Evolutionary conservation across 768 basidiomycete species (phyloP), one percentile per base, ranked within the genome.

Genomic region (Clathrus columnatus): DNA sequence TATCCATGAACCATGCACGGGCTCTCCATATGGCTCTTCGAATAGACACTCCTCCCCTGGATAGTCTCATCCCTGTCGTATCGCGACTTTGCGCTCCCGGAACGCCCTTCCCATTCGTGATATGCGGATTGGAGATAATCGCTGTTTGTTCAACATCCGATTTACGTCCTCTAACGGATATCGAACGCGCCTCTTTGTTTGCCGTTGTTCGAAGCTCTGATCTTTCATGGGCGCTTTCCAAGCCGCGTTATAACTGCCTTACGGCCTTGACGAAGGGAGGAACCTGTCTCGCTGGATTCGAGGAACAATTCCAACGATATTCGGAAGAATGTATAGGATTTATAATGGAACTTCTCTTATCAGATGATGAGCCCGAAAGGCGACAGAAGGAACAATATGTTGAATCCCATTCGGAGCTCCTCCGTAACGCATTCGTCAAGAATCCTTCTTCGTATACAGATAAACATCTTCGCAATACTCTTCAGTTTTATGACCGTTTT

Each of bases 81-180:
- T 73, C 74, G 6, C 73, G 77, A 1, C 72, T 90, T 10, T 89
- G 87, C 64, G 66, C 72, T 36, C 51, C 68, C 5, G 73, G 79
- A 17, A 73, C 77, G 0, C 84, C 85, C 1, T 58, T 73, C 0
- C 69, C 80, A 0, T 59, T 89, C 4, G 85, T 87, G 62, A 77
- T 77, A 7, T 76, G 81, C 0, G 88, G 87, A 0, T 87, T 75
- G 60, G 87, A 90, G 56, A 80, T 88, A 58, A 72, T 89, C 50
- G 73, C 83, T 14, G 76, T 83, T 2, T 90, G 83, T 64, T 41
- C 57, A 82, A 80, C 70, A 80, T 85, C 62, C 81, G 82, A 63
- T 71, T 67, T 20, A 80, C 21, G 29, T 23, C 24, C 23, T 8
- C 43, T 55, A 8, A 18, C 27, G 23, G 52, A 58, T 32, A 5